These are phyloP conservation scores for Neurospora sp. DNA, from an alignment of 495 filamentous ascomycete species.

Conservation along the genomic window DNA sequence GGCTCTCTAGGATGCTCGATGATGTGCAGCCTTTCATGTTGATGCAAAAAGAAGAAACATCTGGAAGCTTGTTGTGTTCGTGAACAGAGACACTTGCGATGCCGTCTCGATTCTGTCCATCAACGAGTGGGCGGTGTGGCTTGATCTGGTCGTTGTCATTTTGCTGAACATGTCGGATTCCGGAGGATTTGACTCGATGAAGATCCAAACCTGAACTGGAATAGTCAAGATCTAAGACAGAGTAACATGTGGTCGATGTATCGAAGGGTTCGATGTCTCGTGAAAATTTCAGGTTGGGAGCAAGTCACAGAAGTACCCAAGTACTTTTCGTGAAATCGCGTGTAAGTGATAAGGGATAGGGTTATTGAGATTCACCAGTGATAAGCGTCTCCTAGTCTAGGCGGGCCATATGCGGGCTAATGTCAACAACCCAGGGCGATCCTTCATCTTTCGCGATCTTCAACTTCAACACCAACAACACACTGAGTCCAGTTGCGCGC, in stretches of 20 bases:
- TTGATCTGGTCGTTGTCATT: neutral
- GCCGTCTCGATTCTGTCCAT: neutral
- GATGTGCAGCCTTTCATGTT: neutral
- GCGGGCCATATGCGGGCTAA: neutral
- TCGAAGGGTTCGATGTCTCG: neutral
- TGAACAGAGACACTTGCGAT: neutral
- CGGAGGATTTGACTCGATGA: neutral
- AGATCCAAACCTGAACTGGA: neutral
- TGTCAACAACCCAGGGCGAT: conserved; percentile 1
- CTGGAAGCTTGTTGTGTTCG: neutral
- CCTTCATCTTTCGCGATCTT: neutral
- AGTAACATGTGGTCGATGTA: neutral
- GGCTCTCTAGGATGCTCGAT: neutral
- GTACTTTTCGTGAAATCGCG: neutral
- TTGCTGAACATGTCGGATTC: neutral
- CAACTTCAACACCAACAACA: neutral
- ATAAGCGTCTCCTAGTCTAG: too few species aligned
- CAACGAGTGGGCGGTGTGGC: neutral
- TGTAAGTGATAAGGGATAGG: neutral
- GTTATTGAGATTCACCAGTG: neutral
- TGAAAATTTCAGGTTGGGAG: neutral
- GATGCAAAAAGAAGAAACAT: neutral
- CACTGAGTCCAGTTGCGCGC: neutral
- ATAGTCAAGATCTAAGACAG: neutral
- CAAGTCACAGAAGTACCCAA: neutral